A percentile compares a stretch with the other conserved stretches of the same genome.
Conservation (phyloP, 2,329 filamentous ascomycete genomes). For the Stromatinia cepivora region DNA sequence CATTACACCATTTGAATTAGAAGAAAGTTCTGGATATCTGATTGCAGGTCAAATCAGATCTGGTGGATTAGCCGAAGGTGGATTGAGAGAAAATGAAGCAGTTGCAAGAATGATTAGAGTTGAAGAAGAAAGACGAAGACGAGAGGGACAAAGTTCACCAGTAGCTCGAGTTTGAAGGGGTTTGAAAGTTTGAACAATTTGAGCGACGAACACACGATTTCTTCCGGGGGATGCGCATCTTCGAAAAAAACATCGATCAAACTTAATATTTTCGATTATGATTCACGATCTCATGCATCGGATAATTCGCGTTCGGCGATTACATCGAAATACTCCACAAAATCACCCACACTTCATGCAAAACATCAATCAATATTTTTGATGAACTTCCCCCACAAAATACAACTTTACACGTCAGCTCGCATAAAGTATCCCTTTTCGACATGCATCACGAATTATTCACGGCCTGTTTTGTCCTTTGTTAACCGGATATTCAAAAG, state of each 20-base stretch:
- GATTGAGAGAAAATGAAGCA: conserved; percentile 20
- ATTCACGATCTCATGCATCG: not conserved
- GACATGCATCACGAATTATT: conserved; percentile 6
- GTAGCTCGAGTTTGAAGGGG: conserved; percentile 11
- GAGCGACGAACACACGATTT: not conserved
- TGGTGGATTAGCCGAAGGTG: conserved; percentile 11
- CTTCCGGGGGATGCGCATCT: not conserved
- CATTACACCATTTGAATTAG: conserved; percentile 61
- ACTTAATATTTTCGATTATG: not conserved
- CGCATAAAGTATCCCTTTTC: not conserved
- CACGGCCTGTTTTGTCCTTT: conserved; percentile 17
- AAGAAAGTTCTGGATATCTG: conserved; percentile 41
- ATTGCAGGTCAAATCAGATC: conserved; percentile 28
- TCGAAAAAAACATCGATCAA: not conserved
- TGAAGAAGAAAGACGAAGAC: conserved; percentile 21
- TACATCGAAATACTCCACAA: conserved; percentile 1
- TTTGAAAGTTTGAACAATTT: not conserved
- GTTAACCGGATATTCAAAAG: conserved; percentile 1
- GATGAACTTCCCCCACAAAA: conserved; percentile 14
- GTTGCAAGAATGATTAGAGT: conserved; percentile 19
- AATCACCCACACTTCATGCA: not conserved
- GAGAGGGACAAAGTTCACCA: conserved; percentile 22
- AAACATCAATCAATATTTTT: not conserved
- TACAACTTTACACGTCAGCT: conserved; percentile 6
- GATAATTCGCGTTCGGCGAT: not conserved